Evolutionary conservation across 805 yeast species (phyloP), one percentile per base, ranked within the genome.

Genomic region (Yarrowia hollandica): DNA sequence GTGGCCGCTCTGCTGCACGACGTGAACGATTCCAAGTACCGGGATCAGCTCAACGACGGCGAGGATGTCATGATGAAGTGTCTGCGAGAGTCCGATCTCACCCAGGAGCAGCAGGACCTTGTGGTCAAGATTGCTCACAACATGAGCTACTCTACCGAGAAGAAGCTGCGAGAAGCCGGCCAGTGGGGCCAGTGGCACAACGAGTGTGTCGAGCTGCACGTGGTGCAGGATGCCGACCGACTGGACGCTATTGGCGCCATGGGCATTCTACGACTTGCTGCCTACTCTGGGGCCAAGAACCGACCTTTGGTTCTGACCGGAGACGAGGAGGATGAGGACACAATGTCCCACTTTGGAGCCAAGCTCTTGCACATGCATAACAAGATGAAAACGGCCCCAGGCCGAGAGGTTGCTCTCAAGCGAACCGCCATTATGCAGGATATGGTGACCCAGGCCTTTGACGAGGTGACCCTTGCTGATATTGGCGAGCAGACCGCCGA

Each of bases 141-240:
- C 55, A 65, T 66, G 22, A 68, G 72, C 39, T 69, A 60, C 48
- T 61, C 66, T 22, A 60, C 58, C 5, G 73, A 71, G 52, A 64
- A 62, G 61, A 61, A 59, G 44, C 64, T 70, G 26, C 60, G 64
- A 8, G 63, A 60, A 3, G 48, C 59, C 9, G 68, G 66, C 31
- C 19, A 50, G 12, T 67, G 72, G 72, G 61, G 67, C 16, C 58
- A 58, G 11, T 71, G 74, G 74, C 72, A 68, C 59, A 62, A 68
- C 14, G 62, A 54, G 4, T 67, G 70, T 50, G 26, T 28, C 7
- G 74, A 71, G 60, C 65, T 70, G 46, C 71, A 69, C 37, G 69
- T 73, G 64, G 74, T 72, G 8, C 70, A 68, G 60, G 75, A 72
- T 52, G 75, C 75, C 7, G 82, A 79, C 71, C 44, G 71, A 21